These are phyloP conservation scores for Dianthus caryophyllus DNA, from an alignment of 148 eudicot species.

Conservation along the genomic window DNA sequence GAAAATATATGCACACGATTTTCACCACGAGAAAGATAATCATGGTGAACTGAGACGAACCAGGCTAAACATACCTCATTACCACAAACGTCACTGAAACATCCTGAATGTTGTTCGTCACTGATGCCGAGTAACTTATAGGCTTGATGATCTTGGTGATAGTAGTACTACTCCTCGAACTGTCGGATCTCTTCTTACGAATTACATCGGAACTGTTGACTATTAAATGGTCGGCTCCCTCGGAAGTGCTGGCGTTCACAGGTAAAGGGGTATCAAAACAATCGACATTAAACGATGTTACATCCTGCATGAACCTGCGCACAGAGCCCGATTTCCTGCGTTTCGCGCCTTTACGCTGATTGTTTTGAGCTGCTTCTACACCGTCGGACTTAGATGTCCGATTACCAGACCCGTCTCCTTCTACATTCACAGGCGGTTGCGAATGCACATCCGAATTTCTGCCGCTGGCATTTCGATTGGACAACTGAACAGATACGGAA, in stretches of 20 bases:
- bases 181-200: constrained; percentile 41
- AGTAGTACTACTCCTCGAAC: constrained; percentile 32
- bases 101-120: constrained; percentile 47
- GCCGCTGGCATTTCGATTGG: constrained; percentile 21
- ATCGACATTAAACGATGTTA: constrained; percentile 26
- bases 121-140: constrained; percentile 53
- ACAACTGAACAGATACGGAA: constrained; percentile 15
- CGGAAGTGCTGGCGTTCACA: constrained; percentile 28
- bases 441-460: constrained; percentile 24
- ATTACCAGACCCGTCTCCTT: constrained; percentile 38
- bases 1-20: too few species aligned
- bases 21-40: too few species aligned
- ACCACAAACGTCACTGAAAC: constrained; percentile 70
- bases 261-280: constrained; percentile 27
- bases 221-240: constrained; percentile 28
- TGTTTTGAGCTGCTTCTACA: constrained; percentile 41
- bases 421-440: constrained; percentile 29
- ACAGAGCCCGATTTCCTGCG: constrained; percentile 87
- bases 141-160: constrained; percentile 72
- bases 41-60: background rate
- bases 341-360: constrained; percentile 59
- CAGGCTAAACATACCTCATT: constrained; percentile 49
- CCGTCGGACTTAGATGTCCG: constrained; percentile 38
- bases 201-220: constrained; percentile 29
- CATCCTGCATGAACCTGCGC: constrained; percentile 62